Evolutionary conservation across 345 rosid genomes (phyloP).

Genomic region (Combretum micranthum): DNA sequence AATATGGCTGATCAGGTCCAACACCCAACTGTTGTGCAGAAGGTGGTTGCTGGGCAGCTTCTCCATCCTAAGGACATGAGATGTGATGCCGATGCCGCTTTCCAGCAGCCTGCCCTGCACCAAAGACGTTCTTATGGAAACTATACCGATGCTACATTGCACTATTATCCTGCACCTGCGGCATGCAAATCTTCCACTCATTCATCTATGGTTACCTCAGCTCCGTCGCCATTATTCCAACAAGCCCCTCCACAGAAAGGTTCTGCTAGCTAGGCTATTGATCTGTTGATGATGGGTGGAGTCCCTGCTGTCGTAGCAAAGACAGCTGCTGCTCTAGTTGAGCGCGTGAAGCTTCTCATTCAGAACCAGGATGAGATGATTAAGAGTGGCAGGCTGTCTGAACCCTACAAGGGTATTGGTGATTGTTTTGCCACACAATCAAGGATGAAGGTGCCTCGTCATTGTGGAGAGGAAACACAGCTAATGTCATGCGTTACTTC

Average conservation of each 20-base stretch:
- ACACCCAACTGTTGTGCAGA: constrained; percentile 25
- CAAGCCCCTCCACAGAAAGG: constrained; percentile 33
- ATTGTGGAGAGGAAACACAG: constrained; percentile 41
- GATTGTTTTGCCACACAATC: constrained; percentile 31
- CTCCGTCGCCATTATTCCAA: constrained; percentile 11
- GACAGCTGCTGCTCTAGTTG: constrained; percentile 32
- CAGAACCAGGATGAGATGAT: constrained; percentile 42
- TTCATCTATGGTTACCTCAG: constrained; percentile 7
- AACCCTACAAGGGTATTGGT: constrained; percentile 34
- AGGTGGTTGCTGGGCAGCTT: constrained; percentile 31
- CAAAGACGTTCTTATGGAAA: constrained; percentile 17
- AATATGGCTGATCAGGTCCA: constrained; percentile 28
- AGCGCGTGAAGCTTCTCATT: constrained; percentile 32
- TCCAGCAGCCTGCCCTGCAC: constrained; percentile 11
- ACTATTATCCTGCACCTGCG: constrained; percentile 3
- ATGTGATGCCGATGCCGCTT: constrained; percentile 9
- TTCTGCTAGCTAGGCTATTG: constrained; percentile 16
- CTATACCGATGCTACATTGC: constrained; percentile 15
- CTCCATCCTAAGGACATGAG: constrained; percentile 9
- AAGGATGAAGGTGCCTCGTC: constrained; percentile 26
- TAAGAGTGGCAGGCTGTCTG: constrained; percentile 23
- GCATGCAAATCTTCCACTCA: constrained; percentile 7
- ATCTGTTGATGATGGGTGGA: constrained; percentile 39
- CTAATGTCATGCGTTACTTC: constrained; percentile 38
- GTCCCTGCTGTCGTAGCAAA: constrained; percentile 36